Percentiles rank a stretch among this genome's conserved stretches.
Evolutionary conservation across 352 stramenopile genomes (phyloP).

Genomic region (Phytophthora pini): DNA sequence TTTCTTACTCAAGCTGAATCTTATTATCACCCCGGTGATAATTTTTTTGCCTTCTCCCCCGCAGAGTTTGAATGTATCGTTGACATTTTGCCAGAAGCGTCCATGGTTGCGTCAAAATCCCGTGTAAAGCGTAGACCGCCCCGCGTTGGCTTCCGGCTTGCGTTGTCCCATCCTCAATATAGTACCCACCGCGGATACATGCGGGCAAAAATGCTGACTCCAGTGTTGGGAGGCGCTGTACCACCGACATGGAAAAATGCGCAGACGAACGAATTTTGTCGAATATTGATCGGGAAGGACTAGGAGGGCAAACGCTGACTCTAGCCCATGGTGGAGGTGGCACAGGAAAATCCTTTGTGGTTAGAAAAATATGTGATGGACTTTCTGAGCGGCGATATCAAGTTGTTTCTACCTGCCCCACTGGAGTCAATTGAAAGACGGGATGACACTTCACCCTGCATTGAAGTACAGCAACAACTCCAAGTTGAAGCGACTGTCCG

Average conservation of each 20-base stretch:
- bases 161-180: slow-evolving; percentile 2
- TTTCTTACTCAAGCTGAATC: slow-evolving; percentile 7
- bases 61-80: slow-evolving; percentile 6
- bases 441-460: slow-evolving; percentile 16
- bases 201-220: slow-evolving; percentile 10
- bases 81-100: not conserved
- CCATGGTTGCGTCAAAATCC: not conserved
- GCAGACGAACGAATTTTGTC: not conserved
- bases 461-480: not conserved
- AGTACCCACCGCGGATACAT: slow-evolving; percentile 4
- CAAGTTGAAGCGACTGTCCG: not conserved
- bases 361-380: slow-evolving; percentile 1
- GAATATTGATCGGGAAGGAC: not conserved
- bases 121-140: not conserved
- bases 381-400: slow-evolving; percentile 6
- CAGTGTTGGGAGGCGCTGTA: slow-evolving; percentile 3
- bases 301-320: slow-evolving; percentile 8
- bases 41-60: slow-evolving; percentile 8
- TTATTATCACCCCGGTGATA: slow-evolving; percentile 3
- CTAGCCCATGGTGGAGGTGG: slow-evolving; percentile 3
- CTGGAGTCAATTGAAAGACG: slow-evolving; percentile 6
- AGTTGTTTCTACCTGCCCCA: slow-evolving; percentile 19
- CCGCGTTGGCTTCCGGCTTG: not conserved
- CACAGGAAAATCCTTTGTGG: slow-evolving; percentile 9
- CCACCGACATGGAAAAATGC: slow-evolving; percentile 6